Evolutionary conservation across 2,329 filamentous ascomycete genomes (phyloP).

Genomic region (Colletotrichum noveboracense): DNA sequence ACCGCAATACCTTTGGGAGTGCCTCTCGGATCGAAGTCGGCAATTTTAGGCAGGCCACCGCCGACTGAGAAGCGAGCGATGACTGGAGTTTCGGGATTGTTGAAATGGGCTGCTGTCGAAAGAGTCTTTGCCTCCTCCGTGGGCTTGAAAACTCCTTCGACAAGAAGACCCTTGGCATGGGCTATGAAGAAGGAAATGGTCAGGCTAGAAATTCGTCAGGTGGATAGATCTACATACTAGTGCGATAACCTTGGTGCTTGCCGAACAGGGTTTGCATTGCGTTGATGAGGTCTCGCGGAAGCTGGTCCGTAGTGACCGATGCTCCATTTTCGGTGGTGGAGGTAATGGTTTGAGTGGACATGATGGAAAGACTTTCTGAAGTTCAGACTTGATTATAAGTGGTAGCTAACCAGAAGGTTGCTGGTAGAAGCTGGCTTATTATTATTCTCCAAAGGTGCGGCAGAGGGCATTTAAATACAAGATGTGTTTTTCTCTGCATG

Average conservation of each 20-base stretch:
- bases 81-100: slow-evolving; percentile 45
- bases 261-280: too few relatives aligned
- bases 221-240: not conserved
- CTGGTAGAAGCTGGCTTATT: too few relatives aligned
- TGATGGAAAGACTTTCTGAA: too few relatives aligned
- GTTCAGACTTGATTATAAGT: too few relatives aligned
- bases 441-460: too few relatives aligned
- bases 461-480: too few relatives aligned
- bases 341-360: too few relatives aligned
- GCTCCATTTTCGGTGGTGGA: too few relatives aligned
- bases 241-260: not conserved
- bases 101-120: slow-evolving; percentile 54
- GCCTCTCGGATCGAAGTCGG: not conserved
- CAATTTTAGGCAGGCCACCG: not conserved
- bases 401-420: too few relatives aligned
- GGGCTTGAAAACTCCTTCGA: slow-evolving; percentile 58
- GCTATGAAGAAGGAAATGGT: slow-evolving; percentile 29
- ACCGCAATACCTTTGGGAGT: slow-evolving; percentile 1
- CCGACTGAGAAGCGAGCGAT: slow-evolving; percentile 51
- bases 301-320: too few relatives aligned
- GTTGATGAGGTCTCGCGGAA: too few relatives aligned
- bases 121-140: slow-evolving; percentile 46
- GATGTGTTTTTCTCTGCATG: too few relatives aligned
- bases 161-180: slow-evolving; percentile 58
- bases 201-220: not conserved